A percentile compares a stretch with the other conserved stretches of the same genome.
Conservation (phyloP, 305 asterid species). For the Caryopteris hybrid region DNA sequence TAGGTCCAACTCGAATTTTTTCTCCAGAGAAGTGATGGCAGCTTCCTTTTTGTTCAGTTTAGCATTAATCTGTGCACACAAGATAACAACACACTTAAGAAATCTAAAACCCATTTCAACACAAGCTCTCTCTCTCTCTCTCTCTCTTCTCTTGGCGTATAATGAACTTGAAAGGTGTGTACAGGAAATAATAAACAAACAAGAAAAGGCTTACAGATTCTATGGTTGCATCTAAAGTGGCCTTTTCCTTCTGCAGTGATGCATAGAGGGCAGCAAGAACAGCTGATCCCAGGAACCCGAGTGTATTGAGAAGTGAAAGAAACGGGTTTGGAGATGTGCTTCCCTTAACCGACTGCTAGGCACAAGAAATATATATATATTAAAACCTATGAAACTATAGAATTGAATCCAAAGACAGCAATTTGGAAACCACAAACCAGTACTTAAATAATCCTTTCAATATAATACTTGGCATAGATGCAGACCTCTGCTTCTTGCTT, state of each 20-base stretch:
- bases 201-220: slow-evolving; percentile 78
- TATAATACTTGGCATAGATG: slow-evolving; percentile 26
- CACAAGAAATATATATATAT: slow-evolving; percentile 26
- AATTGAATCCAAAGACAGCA: slow-evolving; percentile 10
- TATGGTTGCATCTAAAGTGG: slow-evolving; percentile 46
- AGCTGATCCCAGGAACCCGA: slow-evolving; percentile 66
- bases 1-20: slow-evolving; percentile 49
- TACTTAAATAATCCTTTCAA: slow-evolving; percentile 22
- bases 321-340: slow-evolving; percentile 40
- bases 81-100: slow-evolving; percentile 9
- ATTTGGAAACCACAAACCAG: slow-evolving; percentile 13
- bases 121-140: no score
- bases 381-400: slow-evolving; percentile 20
- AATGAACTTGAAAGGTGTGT: no score
- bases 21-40: slow-evolving; percentile 38
- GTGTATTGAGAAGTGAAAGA: slow-evolving; percentile 49
- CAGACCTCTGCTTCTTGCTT: slow-evolving; percentile 59
- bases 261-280: slow-evolving; percentile 81
- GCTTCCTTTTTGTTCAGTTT: slow-evolving; percentile 60
- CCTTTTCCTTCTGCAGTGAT: slow-evolving; percentile 59
- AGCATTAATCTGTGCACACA: slow-evolving; percentile 44
- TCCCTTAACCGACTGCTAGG: slow-evolving; percentile 35
- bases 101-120: background rate
- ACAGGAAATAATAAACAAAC: background rate
- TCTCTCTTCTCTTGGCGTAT: no score